These are phyloP conservation scores for Talaromyces adpressus DNA, from an alignment of 495 filamentous ascomycete genomes.

Conservation along the genomic window DNA sequence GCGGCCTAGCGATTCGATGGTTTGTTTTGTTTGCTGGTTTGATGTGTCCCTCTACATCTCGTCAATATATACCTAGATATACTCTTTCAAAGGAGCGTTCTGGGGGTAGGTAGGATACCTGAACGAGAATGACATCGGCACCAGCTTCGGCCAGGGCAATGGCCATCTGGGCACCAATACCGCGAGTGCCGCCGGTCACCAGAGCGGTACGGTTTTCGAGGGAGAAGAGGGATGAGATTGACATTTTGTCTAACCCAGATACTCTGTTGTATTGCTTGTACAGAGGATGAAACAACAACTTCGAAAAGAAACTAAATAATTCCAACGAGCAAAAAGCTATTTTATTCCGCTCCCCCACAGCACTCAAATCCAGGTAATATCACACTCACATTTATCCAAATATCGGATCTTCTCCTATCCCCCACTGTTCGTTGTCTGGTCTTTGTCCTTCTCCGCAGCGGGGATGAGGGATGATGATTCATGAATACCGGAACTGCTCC, in stretches of 20 bases:
- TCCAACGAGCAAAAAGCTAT: not conserved
- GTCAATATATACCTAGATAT: too few relatives aligned
- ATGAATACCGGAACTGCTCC: not conserved
- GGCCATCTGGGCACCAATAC: slow-evolving; percentile 73
- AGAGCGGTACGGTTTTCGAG: slow-evolving; percentile 57
- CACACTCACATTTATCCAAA: not conserved
- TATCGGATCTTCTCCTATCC: not conserved
- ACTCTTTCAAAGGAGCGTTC: too few relatives aligned
- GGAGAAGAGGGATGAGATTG: slow-evolving; percentile 4
- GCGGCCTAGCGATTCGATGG: slow-evolving; percentile 60
- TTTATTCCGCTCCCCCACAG: not conserved
- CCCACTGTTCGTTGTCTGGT: not conserved
- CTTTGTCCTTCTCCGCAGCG: not conserved
- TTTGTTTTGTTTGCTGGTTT: slow-evolving; percentile 46
- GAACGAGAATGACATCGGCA: slow-evolving; percentile 70
- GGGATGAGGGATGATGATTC: not conserved
- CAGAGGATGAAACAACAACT: not conserved
- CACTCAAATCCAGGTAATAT: not conserved
- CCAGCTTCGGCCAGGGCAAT: slow-evolving; percentile 78
- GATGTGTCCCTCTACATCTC: slow-evolving; percentile 45
- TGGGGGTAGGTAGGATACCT: too few relatives aligned
- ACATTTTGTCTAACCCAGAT: too few relatives aligned
- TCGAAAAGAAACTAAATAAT: not conserved
- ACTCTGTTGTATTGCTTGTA: not conserved
- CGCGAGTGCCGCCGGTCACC: slow-evolving; percentile 76